Evolutionary conservation across 192 early-diverging fungal genomes (phyloP).

Genomic region (Funneliformis mosseae): DNA sequence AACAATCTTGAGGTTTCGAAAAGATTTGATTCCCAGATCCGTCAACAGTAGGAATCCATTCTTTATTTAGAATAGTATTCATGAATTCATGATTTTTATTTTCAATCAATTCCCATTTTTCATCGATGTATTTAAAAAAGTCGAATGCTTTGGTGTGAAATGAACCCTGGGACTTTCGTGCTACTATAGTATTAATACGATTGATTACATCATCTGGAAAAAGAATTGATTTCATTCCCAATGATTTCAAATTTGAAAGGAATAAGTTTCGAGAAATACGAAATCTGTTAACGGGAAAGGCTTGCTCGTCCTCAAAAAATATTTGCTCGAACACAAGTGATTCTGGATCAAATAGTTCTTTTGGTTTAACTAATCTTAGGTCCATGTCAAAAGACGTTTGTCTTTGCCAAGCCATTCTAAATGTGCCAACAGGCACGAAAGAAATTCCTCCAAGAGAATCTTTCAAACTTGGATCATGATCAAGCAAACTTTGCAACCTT

Average conservation of each 20-base stretch:
- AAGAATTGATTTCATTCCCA: not conserved
- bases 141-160: not conserved
- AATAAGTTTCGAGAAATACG: not conserved
- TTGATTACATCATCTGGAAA: not conserved
- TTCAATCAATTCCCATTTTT: not conserved
- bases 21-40: not conserved
- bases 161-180: not conserved
- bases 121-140: not conserved
- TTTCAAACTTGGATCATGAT: not conserved
- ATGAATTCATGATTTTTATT: not conserved
- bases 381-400: not conserved
- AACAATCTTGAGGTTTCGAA: not conserved
- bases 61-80: not conserved
- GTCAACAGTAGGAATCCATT: slow-evolving; percentile 7
- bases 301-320: slow-evolving; percentile 7
- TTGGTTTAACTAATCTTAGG: not conserved
- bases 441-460: not conserved
- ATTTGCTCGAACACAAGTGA: not conserved
- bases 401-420: not conserved
- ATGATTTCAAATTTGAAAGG: not conserved
- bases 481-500: not conserved
- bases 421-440: not conserved
- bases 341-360: not conserved
- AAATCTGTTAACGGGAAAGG: not conserved
- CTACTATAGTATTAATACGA: not conserved